phyloP scores from a whole-genome alignment of 2,329 filamentous ascomycete genomes.

The Pseudogymnoascus sp. region DNA sequence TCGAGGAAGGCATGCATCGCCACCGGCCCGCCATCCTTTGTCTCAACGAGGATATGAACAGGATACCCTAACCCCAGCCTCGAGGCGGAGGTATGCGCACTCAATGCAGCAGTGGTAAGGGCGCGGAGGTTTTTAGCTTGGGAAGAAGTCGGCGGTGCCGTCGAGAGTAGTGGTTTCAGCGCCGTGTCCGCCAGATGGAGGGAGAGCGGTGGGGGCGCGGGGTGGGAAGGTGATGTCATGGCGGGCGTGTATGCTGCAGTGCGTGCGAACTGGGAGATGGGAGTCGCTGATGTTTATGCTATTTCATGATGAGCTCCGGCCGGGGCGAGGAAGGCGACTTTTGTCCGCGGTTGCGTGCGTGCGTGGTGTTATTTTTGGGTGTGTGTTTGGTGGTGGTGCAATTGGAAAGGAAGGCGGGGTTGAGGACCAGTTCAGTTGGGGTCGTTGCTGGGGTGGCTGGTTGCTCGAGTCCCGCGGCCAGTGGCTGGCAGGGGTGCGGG shows the following conservation, averaged over 20 bases:
- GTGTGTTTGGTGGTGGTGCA: constrained; percentile 1
- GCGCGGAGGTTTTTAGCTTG: constrained; percentile 34
- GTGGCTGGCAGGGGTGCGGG: constrained; percentile 5
- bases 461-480: constrained; percentile 2
- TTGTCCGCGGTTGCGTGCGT: constrained; percentile 3
- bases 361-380: background rate
- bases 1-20: constrained; percentile 41
- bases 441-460: constrained; percentile 1
- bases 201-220: constrained; percentile 30
- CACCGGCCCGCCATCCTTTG: constrained; percentile 33
- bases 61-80: constrained; percentile 48
- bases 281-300: constrained; percentile 1
- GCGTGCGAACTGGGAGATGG: background rate
- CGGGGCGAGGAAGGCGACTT: background rate
- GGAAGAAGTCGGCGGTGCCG: constrained; percentile 24
- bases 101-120: constrained; percentile 46
- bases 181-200: constrained; percentile 51
- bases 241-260: background rate
- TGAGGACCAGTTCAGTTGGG: constrained; percentile 2
- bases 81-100: constrained; percentile 44
- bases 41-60: constrained; percentile 53
- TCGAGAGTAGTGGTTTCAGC: constrained; percentile 49
- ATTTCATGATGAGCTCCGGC: constrained; percentile 6
- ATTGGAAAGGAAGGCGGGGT: constrained; percentile 4
- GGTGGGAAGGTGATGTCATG: constrained; percentile 14